Evolutionary conservation across 1,284 basidiomycete species (phyloP), one percentile per base, ranked within the genome.

Genomic region (Thecaphora thlaspeos): DNA sequence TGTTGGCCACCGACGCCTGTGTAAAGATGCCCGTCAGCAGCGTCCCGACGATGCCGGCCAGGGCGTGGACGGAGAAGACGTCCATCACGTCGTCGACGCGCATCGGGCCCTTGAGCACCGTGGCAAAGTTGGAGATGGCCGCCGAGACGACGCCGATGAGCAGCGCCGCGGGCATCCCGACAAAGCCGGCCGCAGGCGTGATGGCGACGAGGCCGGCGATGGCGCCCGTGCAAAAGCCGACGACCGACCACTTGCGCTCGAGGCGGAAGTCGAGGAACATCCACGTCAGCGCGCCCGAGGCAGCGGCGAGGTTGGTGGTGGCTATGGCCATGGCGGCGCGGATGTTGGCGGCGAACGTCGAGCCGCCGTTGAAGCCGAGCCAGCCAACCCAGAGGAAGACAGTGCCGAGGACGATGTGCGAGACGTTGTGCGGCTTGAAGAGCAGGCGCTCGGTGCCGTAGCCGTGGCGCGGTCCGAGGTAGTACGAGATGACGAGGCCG

Each of bases 331-430:
- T 84, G 49, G 90, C 84, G 0, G 91, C 91, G 49, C 91, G 87
- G 38, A 95, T 82, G 77, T 93, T 93, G 19, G 91, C 91, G 49
- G 89, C 90, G 71, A 91, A 91, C 10, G 91, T 88, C 46, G 87
- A 90, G 15, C 84, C 84, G 39, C 91, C 91, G 80, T 93, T 93
- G 82, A 89, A 90, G 14, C 88, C 92, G 74, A 93, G 91, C 93
- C 93, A 96, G 51, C 91, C 91, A 75, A 94, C 88, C 91, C 91
- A 95, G 52, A 95, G 86, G 65, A 95, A 84, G 14, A 86, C 84
- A 15, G 87, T 93, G 60, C 93, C 93, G 46, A 96, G 84, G 51
- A 86, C 87, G 70, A 95, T 89, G 78, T 92, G 82, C 28, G 88
- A 88, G 18, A 95, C 90, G 76, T 94, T 95, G 79, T 93, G 90